Evolutionary conservation across 768 basidiomycete species (phyloP).

Genomic region (Leccinum subgranulosum): DNA sequence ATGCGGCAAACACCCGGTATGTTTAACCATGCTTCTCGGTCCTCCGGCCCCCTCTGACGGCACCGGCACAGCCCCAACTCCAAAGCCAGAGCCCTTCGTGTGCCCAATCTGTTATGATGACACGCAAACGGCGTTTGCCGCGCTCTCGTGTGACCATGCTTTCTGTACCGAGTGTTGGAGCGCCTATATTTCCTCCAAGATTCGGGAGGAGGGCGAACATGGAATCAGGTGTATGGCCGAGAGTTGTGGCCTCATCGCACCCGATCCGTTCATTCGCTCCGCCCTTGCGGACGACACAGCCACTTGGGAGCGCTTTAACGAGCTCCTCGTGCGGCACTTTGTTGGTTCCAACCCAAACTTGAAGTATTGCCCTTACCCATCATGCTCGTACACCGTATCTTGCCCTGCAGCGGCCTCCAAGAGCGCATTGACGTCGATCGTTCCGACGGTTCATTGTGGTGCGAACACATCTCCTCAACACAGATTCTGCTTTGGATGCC

Average conservation of each 20-base stretch:
- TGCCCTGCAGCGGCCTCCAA: constrained; percentile 81
- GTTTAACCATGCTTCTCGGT: background rate
- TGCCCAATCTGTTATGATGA: constrained; percentile 96
- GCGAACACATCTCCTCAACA: constrained; percentile 57
- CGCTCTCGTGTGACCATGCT: constrained; percentile 77
- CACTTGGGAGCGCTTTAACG: constrained; percentile 71
- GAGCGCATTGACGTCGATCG: constrained; percentile 67
- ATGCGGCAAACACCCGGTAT: constrained; percentile 28
- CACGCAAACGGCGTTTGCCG: constrained; percentile 61
- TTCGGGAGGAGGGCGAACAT: constrained; percentile 78
- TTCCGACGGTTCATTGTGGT: constrained; percentile 88
- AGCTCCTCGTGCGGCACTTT: constrained; percentile 86
- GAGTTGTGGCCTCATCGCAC: constrained; percentile 61
- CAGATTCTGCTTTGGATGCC: constrained; percentile 94
- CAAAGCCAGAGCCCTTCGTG: constrained; percentile 55
- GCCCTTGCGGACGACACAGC: constrained; percentile 54
- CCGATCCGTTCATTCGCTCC: constrained; percentile 59
- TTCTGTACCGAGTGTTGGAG: constrained; percentile 87
- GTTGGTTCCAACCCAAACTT: constrained; percentile 80
- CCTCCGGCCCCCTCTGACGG: background rate
- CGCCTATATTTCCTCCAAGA: constrained; percentile 75
- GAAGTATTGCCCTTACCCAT: constrained; percentile 94
- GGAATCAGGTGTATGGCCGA: constrained; percentile 79
- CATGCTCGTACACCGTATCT: constrained; percentile 91
- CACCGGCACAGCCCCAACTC: constrained; percentile 16